Conservation (phyloP, 805 yeast species). For the Blastobotrys robertii region DNA sequence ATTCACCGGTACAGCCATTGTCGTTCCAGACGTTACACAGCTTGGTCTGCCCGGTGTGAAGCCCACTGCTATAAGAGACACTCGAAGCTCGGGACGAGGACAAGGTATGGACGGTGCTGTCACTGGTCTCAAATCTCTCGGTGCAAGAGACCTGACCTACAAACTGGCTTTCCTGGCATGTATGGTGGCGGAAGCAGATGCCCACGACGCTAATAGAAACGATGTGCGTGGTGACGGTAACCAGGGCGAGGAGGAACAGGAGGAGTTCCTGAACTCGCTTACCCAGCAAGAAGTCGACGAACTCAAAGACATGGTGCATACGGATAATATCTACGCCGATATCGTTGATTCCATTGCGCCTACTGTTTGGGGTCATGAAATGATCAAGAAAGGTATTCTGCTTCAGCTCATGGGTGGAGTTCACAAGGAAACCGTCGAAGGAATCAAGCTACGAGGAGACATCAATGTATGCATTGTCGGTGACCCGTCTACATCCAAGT, state of each 20-base stretch:
- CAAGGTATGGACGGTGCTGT: constrained; percentile 79
- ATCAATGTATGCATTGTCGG: constrained; percentile 95
- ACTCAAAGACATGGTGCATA: constrained; percentile 81
- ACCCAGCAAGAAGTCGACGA: constrained; percentile 78
- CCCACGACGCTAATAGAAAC: constrained; percentile 25
- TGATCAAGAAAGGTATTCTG: constrained; percentile 83
- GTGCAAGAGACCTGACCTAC: constrained; percentile 90
- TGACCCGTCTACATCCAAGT: constrained; percentile 95
- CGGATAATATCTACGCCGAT: constrained; percentile 73
- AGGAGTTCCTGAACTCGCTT: constrained; percentile 63
- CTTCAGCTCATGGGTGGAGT: constrained; percentile 91
- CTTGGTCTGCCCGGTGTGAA: constrained; percentile 92
- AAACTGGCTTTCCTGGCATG: constrained; percentile 86
- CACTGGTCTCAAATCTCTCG: constrained; percentile 80
- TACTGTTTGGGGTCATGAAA: constrained; percentile 92
- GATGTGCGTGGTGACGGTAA: constrained; percentile 32
- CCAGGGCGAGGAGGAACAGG: constrained; percentile 65
- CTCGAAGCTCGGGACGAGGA: constrained; percentile 42
- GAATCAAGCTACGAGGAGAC: constrained; percentile 92
- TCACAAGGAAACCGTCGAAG: constrained; percentile 87
- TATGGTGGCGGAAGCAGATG: constrained; percentile 63
- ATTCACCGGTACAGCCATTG: constrained; percentile 91
- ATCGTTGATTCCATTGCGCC: constrained; percentile 88
- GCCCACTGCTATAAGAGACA: constrained; percentile 69
- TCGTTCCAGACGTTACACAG: constrained; percentile 89